Percentiles rank a stretch among this genome's conserved stretches.
Conservation (phyloP, 192 early-diverging fungal species). For the Linnemannia elongata region DNA sequence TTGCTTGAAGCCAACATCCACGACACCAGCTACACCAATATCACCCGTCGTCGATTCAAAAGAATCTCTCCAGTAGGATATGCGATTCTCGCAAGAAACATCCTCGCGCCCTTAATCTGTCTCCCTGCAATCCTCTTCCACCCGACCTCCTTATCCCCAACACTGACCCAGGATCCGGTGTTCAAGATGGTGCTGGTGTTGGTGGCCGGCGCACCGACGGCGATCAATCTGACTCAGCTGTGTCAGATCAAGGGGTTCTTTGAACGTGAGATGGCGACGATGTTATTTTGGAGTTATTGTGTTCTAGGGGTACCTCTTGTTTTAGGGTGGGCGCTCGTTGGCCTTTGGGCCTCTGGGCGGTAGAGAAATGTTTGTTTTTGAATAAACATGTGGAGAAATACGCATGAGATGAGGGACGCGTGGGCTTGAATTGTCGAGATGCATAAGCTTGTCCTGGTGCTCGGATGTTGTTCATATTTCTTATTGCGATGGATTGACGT, state of each 20-base stretch:
- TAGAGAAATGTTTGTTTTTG: not conserved
- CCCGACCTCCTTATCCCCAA: constrained; percentile 36
- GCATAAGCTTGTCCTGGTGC: too few relatives aligned
- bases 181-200: constrained; percentile 73
- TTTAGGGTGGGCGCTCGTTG: constrained; percentile 39
- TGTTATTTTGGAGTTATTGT: constrained; percentile 80
- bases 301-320: constrained; percentile 58
- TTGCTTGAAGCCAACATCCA: not conserved
- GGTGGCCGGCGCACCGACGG: constrained; percentile 73
- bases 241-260: constrained; percentile 78
- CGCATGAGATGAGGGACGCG: too few relatives aligned
- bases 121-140: constrained; percentile 51
- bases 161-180: constrained; percentile 70
- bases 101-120: constrained; percentile 56
- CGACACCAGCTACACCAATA: not conserved
- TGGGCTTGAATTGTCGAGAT: too few relatives aligned
- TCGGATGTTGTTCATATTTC: too few relatives aligned
- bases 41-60: constrained; percentile 6
- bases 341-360: constrained; percentile 37
- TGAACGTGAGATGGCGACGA: constrained; percentile 74
- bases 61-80: constrained; percentile 33
- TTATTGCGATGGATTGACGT: not conserved
- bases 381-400: too few relatives aligned
- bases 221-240: constrained; percentile 79
- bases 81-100: constrained; percentile 48